A percentile compares a stretch with the other conserved stretches of the same genome.
phyloP scores from a whole-genome alignment of 192 early-diverging fungal genomes.

The Gamsiella multidivaricata region DNA sequence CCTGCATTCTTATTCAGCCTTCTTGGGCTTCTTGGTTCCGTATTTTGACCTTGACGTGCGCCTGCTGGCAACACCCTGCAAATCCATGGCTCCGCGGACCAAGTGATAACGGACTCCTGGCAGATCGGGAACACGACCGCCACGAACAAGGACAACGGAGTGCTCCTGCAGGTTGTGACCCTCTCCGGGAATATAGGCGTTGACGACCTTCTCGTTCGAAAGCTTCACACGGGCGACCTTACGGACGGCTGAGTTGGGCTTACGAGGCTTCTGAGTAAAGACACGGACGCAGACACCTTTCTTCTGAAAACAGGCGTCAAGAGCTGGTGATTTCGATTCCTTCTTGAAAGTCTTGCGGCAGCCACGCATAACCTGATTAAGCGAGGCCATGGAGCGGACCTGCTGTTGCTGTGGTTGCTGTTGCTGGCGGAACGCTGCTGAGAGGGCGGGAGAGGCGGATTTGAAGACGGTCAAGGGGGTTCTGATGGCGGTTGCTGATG shows the following conservation, averaged over 20 bases:
- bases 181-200: slow-evolving; percentile 98
- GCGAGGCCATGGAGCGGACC: slow-evolving; percentile 77
- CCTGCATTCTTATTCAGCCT: slow-evolving; percentile 22
- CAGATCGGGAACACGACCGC: slow-evolving; percentile 95
- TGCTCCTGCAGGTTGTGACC: slow-evolving; percentile 99
- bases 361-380: slow-evolving; percentile 93
- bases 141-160: slow-evolving; percentile 93
- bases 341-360: slow-evolving; percentile 77
- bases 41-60: slow-evolving; percentile 90
- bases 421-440: slow-evolving; percentile 23
- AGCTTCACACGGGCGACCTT: slow-evolving; percentile 93
- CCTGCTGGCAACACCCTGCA: slow-evolving; percentile 92
- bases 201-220: slow-evolving; percentile 91
- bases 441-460: slow-evolving; percentile 6
- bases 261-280: slow-evolving; percentile 96
- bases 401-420: slow-evolving; percentile 32
- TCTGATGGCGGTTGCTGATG: slow-evolving; percentile 23
- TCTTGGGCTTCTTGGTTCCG: slow-evolving; percentile 84
- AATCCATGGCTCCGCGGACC: slow-evolving; percentile 92
- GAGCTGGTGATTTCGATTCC: slow-evolving; percentile 80
- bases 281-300: slow-evolving; percentile 97
- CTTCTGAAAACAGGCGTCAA: slow-evolving; percentile 88
- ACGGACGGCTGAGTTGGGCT: slow-evolving; percentile 97
- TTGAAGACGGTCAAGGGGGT: slow-evolving; percentile 14
- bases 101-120: slow-evolving; percentile 98